These are phyloP conservation scores for Erodium trifolium DNA, from an alignment of 441 rosid genomes.

Conservation along the genomic window DNA sequence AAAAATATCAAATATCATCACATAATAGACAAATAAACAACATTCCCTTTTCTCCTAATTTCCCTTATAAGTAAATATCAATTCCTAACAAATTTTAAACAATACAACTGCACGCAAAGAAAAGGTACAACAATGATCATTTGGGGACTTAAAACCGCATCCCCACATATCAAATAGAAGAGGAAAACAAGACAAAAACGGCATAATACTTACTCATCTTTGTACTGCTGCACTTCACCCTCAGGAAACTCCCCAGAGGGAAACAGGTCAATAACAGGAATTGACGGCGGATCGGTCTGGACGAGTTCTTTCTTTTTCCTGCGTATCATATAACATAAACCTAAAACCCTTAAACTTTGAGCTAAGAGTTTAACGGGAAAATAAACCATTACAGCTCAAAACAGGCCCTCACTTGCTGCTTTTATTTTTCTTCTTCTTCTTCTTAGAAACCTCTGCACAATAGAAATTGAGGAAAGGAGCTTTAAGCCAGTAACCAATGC, in stretches of 20 bases:
- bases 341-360: slow-evolving; percentile 8
- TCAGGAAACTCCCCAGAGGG: slow-evolving; percentile 91
- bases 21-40: background rate
- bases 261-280: slow-evolving; percentile 65
- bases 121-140: background rate
- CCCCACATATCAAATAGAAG: background rate
- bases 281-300: slow-evolving; percentile 85
- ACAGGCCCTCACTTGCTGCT: slow-evolving; percentile 62
- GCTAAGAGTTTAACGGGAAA: background rate
- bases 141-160: background rate
- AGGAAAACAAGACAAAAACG: slow-evolving; percentile 1
- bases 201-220: slow-evolving; percentile 68
- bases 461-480: background rate
- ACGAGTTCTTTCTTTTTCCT: slow-evolving; percentile 80
- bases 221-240: slow-evolving; percentile 93
- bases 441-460: slow-evolving; percentile 56
- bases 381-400: slow-evolving; percentile 12
- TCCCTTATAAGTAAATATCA: background rate
- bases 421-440: slow-evolving; percentile 89
- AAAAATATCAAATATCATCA: background rate
- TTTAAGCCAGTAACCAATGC: background rate
- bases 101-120: no score
- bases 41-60: background rate
- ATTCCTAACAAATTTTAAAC: no score
- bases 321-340: slow-evolving; percentile 13